Evolutionary conservation across 108 stramenopile genomes (phyloP), one percentile per base, ranked within the genome.

Genomic region (Parmales sp.): DNA sequence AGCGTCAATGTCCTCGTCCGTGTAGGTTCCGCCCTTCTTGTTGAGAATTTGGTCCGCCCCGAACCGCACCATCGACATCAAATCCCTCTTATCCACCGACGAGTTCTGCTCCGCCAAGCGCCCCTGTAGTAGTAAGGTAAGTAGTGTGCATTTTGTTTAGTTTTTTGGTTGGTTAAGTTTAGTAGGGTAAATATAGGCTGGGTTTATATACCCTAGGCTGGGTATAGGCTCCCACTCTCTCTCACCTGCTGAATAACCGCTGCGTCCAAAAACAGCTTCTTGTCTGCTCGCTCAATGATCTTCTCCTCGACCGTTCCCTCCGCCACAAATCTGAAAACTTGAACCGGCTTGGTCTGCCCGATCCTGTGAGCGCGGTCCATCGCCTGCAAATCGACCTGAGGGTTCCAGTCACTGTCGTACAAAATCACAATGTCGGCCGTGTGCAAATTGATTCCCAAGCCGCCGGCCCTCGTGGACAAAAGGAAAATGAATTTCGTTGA

Each of bases 281-380:
- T 81, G 72, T 97, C 96, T 1, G 98, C 98, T 28, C 98, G 84
- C 76, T 99, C 96, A 25, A 97, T 94, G 51, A 98, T 97, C 78
- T 96, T 97, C 75, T 98, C 97, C 77, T 96, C 97, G 11, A 98
- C 95, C 5, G 95, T 95, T 25, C 94, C 94, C 72, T 98, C 95
- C 1, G 94, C 89, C 39, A 98, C 72, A 74, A 98, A 95, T 39
- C 97, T 85, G 77, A 98, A 98, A 0, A 98, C 97, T 66, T 92
- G 90, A 18, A 98, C 97, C n/a, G 92, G 92, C 78, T 95, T 95
- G 38, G 78, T 96, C 73, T 98, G 97, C 18, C 97, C 95, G 68
- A 96, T 92, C 31, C 95, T 84, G 69, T 96, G 95, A 9, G 95
- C 95, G 26, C 95, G 87, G 74, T 96, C 83, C 88, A 89, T 93